phyloP scores from a whole-genome alignment of 441 rosid genomes.

The Metrosideros polymorpha region DNA sequence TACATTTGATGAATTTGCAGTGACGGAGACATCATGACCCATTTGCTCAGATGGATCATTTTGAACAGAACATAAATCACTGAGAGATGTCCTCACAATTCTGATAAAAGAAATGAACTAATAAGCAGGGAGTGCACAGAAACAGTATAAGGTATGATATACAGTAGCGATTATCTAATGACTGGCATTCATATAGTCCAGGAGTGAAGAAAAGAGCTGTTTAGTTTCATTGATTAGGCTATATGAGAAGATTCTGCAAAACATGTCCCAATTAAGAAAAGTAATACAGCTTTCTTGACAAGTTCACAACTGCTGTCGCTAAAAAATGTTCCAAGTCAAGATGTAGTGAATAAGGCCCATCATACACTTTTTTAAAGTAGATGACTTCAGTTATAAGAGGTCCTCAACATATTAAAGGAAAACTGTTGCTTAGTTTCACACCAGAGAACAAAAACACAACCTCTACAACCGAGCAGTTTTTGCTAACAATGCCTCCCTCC shows the following conservation, averaged over 20 bases:
- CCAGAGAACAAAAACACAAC: not conserved
- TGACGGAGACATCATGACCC: slow-evolving; percentile 3
- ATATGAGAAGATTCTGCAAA: not conserved
- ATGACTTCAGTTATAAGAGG: not conserved
- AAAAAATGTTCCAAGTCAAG: not conserved
- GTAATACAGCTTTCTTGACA: not conserved
- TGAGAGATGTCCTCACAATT: slow-evolving; percentile 53
- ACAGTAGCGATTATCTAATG: not conserved
- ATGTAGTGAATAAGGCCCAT: not conserved
- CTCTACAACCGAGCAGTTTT: not conserved
- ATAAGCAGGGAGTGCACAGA: not conserved
- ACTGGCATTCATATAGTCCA: not conserved
- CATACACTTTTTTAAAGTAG: not conserved
- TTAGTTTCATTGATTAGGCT: not conserved
- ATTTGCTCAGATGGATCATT: slow-evolving; percentile 20
- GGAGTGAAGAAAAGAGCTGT: not conserved
- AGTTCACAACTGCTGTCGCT: not conserved
- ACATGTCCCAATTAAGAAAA: not conserved
- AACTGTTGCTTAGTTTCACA: not conserved
- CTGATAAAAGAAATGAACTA: slow-evolving; percentile 13
- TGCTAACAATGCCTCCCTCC: not conserved
- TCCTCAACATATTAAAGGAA: not conserved
- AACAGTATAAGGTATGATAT: not conserved
- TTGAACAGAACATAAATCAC: slow-evolving; percentile 38
- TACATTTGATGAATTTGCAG: slow-evolving; percentile 33